Evolutionary conservation across 345 rosid genomes (phyloP).

Genomic region (Passiflora organensis): DNA sequence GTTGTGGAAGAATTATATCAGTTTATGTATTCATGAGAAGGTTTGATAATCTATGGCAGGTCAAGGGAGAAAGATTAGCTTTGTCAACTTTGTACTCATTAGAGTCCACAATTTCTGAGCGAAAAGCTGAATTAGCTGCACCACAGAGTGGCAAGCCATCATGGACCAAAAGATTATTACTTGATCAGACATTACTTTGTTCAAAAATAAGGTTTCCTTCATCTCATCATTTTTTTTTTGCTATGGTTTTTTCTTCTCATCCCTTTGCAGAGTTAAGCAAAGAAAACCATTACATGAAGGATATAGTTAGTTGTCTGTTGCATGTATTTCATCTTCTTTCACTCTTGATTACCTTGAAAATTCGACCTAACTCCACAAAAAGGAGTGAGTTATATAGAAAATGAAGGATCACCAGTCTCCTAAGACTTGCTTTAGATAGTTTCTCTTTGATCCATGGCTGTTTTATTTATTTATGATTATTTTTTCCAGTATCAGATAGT

Average conservation of each 20-base stretch:
- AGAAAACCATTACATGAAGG: too few relatives aligned
- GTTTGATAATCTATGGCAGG: slow-evolving; percentile 32
- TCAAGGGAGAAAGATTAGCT: slow-evolving; percentile 44
- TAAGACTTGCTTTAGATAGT: too few relatives aligned
- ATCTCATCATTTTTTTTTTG: neutral
- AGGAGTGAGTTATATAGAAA: too few relatives aligned
- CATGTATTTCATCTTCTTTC: too few relatives aligned
- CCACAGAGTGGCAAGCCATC: slow-evolving; percentile 63
- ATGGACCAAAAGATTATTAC: slow-evolving; percentile 61
- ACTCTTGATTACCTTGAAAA: too few relatives aligned
- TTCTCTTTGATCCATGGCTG: too few relatives aligned
- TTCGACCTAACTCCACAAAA: too few relatives aligned
- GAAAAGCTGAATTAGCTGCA: slow-evolving; percentile 53
- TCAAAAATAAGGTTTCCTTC: slow-evolving; percentile 62
- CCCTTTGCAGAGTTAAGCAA: too few relatives aligned
- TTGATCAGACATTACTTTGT: slow-evolving; percentile 47
- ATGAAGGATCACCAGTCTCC: too few relatives aligned
- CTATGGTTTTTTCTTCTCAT: neutral
- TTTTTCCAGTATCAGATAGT: neutral
- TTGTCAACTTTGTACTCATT: slow-evolving; percentile 55
- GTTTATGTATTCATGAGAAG: neutral
- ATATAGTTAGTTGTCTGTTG: too few relatives aligned
- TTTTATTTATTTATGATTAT: too few relatives aligned
- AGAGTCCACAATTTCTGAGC: slow-evolving; percentile 62
- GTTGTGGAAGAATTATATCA: neutral